A percentile compares a stretch with the other conserved stretches of the same genome.
These are phyloP conservation scores for Akanthomyces muscarius DNA, from an alignment of 2,329 filamentous ascomycete species.

Conservation along the genomic window DNA sequence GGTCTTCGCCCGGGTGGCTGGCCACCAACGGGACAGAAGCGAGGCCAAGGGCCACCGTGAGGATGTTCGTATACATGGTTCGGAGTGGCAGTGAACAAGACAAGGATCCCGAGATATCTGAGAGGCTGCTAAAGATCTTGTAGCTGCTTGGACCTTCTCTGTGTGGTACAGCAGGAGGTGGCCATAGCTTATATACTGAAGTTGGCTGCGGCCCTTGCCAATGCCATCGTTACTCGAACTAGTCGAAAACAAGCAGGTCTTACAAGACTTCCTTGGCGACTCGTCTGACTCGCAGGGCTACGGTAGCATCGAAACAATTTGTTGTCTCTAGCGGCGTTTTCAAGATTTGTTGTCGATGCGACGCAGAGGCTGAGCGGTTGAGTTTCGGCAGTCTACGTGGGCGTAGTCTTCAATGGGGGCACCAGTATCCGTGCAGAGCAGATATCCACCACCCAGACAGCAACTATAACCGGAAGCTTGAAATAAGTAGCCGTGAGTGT, in stretches of 20 bases:
- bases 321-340: not conserved
- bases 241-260: not conserved
- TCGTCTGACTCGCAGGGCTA: not conserved
- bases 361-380: not conserved
- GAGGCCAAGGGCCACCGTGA: conserved; percentile 14
- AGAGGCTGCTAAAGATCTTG: not conserved
- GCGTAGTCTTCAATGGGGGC: not conserved
- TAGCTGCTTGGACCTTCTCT: too few species aligned
- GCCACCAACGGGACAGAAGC: conserved; percentile 18
- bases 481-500: not conserved
- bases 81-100: not conserved
- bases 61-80: conserved; percentile 3
- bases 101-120: not conserved
- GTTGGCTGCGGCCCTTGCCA: not conserved
- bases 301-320: not conserved
- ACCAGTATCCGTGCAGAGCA: not conserved
- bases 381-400: not conserved
- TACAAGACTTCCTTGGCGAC: not conserved
- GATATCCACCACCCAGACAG: not conserved
- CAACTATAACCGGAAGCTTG: not conserved
- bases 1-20: conserved; percentile 43
- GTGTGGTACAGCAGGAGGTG: too few species aligned
- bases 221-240: not conserved
- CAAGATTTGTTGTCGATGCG: not conserved
- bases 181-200: not conserved